phyloP scores from a whole-genome alignment of 768 basidiomycete genomes.

The Calocybe indica region DNA sequence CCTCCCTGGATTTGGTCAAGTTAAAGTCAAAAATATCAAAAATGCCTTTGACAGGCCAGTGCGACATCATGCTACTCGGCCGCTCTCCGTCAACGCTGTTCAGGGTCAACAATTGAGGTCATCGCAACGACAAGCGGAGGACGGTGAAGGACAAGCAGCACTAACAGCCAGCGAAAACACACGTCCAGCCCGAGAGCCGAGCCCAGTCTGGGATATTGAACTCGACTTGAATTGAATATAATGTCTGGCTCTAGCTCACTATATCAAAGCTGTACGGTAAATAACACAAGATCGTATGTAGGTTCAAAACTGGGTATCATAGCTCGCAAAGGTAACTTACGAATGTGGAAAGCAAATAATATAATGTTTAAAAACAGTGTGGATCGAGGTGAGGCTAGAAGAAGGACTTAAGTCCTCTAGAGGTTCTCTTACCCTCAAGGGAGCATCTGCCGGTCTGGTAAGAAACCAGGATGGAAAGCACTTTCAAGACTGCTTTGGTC shows the following conservation, averaged over 20 bases:
- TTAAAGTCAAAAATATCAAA: conserved; percentile 87
- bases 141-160: conserved; percentile 11
- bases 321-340: too few species aligned
- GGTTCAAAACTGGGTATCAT: too few species aligned
- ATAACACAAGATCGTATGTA: too few species aligned
- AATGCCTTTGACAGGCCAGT: conserved; percentile 92
- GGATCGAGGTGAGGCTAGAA: too few species aligned
- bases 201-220: conserved; percentile 74
- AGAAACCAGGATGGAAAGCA: conserved; percentile 53
- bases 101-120: conserved; percentile 12
- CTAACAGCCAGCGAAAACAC: conserved; percentile 10
- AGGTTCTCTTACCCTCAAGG: too few species aligned
- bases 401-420: too few species aligned
- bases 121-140: conserved; percentile 1
- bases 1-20: conserved; percentile 89
- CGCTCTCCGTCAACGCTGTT: conserved; percentile 25
- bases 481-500: conserved; percentile 64
- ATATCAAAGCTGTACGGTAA: too few species aligned
- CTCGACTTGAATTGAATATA: conserved; percentile 35
- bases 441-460: conserved; percentile 34
- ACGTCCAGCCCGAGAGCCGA: conserved; percentile 31
- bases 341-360: too few species aligned
- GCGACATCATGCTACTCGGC: conserved; percentile 56
- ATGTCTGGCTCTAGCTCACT: too few species aligned
- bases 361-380: too few species aligned